phyloP scores from a whole-genome alignment of 768 basidiomycete genomes.

The button mushroom (Agaricus bisporus) region DNA sequence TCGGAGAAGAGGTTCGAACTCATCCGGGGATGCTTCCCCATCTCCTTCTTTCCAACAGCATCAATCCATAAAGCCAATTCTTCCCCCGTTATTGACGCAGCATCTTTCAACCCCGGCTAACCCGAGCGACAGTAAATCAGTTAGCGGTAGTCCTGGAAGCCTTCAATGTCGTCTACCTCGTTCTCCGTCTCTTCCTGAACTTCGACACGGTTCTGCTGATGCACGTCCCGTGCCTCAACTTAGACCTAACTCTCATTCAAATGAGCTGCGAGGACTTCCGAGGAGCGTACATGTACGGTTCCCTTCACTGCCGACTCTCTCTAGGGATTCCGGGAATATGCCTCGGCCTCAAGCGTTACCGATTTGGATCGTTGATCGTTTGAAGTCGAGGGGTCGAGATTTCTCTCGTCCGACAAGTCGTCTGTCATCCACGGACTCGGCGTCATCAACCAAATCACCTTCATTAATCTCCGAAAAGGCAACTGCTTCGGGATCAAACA shows the following conservation, averaged over 20 bases:
- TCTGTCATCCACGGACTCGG: not conserved
- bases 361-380: not conserved
- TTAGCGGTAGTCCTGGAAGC: not conserved
- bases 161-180: not conserved
- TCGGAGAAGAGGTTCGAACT: not conserved
- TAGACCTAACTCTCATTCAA: not conserved
- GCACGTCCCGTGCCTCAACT: not conserved
- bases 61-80: not conserved
- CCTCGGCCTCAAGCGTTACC: not conserved
- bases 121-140: too few relatives aligned
- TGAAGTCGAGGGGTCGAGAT: not conserved
- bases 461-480: too few relatives aligned
- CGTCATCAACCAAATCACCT: not conserved
- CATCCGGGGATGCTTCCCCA: not conserved
- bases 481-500: not conserved
- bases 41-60: not conserved
- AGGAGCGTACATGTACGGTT: not conserved
- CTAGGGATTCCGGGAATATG: not conserved
- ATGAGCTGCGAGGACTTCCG: not conserved
- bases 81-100: not conserved
- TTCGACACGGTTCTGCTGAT: not conserved
- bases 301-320: slow-evolving; percentile 2
- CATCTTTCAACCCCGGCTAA: not conserved
- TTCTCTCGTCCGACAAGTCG: not conserved
- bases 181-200: slow-evolving; percentile 4